A percentile compares a stretch with the other conserved stretches of the same genome.
phyloP scores from a whole-genome alignment of 73 alveolate species.

The Paramecium octaurelia region DNA sequence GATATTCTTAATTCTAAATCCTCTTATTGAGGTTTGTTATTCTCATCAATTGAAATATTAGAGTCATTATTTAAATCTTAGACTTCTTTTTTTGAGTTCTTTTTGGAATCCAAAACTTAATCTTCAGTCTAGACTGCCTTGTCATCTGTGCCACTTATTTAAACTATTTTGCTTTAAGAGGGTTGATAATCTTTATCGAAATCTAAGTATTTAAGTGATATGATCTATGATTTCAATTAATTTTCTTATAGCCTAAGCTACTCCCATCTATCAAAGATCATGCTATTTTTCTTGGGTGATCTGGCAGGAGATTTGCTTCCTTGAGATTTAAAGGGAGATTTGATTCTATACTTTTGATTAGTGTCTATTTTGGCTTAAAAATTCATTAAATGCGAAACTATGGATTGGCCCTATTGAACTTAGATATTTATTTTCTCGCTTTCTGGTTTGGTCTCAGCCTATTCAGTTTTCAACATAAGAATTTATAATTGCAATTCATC shows the following conservation, averaged over 20 bases:
- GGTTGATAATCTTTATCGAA: background rate
- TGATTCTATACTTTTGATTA: background rate
- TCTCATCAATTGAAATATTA: background rate
- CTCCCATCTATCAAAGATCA: constrained; percentile 6
- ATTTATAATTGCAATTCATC: background rate
- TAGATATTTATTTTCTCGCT: background rate
- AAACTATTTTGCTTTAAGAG: background rate
- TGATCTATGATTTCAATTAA: background rate
- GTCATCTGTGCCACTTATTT: constrained; percentile 5
- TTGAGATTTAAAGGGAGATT: background rate
- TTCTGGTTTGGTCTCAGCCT: background rate
- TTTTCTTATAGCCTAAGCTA: background rate
- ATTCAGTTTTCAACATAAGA: background rate
- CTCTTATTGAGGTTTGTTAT: background rate
- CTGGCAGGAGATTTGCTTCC: background rate
- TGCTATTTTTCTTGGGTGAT: background rate
- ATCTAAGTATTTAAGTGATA: background rate
- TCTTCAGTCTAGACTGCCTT: background rate
- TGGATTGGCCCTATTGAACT: background rate
- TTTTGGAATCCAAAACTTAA: background rate
- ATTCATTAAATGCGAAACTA: constrained; percentile 15
- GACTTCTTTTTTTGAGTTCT: no score
- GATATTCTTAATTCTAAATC: background rate
- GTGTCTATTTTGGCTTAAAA: background rate
- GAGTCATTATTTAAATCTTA: background rate